Evolutionary conservation across 768 basidiomycete species (phyloP).

Genomic region (Tulasnella sp.): DNA sequence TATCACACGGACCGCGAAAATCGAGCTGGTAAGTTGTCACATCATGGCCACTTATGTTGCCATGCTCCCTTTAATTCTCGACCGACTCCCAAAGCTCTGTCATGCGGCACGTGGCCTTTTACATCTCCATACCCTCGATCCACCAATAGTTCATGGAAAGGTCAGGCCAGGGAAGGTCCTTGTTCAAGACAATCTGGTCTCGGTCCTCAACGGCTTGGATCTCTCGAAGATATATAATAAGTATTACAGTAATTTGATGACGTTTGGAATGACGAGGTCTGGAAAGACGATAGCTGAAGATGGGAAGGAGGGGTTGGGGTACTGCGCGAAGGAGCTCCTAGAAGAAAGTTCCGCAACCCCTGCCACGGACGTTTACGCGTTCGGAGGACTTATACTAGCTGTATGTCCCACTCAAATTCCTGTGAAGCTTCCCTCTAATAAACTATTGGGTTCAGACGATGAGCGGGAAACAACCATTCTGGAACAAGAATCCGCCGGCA

Average conservation of each 20-base stretch:
- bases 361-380: neutral
- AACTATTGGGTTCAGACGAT: neutral
- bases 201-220: neutral
- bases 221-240: neutral
- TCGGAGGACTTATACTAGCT: neutral
- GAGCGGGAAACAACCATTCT: neutral
- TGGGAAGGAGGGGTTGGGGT: neutral
- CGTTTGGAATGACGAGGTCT: neutral
- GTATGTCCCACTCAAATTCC: neutral
- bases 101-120: neutral
- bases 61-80: neutral
- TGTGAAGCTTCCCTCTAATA: neutral
- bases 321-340: neutral
- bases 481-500: neutral
- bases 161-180: neutral
- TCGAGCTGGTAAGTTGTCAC: neutral
- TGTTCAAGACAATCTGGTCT: neutral
- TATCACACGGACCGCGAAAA: too few relatives aligned
- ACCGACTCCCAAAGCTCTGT: neutral
- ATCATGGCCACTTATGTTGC: neutral
- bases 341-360: neutral
- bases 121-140: neutral
- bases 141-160: neutral
- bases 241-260: too few relatives aligned
- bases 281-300: too few relatives aligned